These are phyloP conservation scores for Aureobasidium subglaciale DNA, from an alignment of 2,329 filamentous ascomycete species.

Conservation along the genomic window DNA sequence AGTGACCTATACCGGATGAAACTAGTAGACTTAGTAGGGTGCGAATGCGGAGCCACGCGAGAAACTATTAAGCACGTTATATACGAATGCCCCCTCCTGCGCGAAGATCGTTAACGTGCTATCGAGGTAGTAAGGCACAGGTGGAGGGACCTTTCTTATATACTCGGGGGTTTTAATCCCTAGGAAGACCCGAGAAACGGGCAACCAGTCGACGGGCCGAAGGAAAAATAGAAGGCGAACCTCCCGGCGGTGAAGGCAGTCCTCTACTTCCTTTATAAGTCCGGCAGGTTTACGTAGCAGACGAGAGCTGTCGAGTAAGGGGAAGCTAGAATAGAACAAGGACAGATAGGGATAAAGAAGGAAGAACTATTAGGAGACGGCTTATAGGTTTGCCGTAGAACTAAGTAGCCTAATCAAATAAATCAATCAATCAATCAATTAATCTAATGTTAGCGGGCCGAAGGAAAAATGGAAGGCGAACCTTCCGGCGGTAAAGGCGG, in stretches of 20 bases:
- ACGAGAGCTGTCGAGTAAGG: background rate
- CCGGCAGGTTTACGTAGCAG: background rate
- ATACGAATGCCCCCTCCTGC: background rate
- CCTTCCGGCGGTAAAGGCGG: background rate
- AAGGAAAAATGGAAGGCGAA: background rate
- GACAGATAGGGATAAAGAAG: background rate
- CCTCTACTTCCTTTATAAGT: no score
- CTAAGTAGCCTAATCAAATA: background rate
- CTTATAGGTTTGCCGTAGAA: background rate
- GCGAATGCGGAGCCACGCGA: background rate
- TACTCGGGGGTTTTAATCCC: background rate
- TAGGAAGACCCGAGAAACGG: background rate
- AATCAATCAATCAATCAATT: constrained; percentile 1
- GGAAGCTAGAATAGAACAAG: constrained; percentile 1
- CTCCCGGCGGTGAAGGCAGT: no score
- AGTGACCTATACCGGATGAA: no score
- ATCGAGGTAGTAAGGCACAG: background rate
- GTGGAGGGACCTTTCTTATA: background rate
- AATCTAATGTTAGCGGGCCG: constrained; percentile 39
- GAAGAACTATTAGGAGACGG: background rate
- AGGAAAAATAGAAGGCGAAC: no score
- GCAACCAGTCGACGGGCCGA: background rate
- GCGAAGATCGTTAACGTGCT: background rate
- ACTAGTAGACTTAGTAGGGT: background rate
- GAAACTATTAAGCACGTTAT: background rate